phyloP scores from a whole-genome alignment of 2,329 filamentous ascomycete genomes.

The Alternaria sp. region DNA sequence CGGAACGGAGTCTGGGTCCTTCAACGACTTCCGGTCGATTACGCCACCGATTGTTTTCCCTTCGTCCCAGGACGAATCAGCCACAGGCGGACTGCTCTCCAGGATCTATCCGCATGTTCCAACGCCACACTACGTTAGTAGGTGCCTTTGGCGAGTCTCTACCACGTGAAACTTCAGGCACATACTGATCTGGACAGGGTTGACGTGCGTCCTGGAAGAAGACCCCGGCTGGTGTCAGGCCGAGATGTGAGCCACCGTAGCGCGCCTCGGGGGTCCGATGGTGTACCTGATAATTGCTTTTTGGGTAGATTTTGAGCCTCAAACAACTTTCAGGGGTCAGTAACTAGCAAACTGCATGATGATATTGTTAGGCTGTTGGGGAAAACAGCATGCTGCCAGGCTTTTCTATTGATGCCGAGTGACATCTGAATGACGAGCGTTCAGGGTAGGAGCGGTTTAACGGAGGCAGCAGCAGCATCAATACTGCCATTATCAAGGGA shows the following conservation, averaged over 20 bases:
- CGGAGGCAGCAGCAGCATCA: not conserved
- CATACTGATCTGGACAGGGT: not conserved
- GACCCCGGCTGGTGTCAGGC: not conserved
- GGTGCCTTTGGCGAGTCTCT: not conserved
- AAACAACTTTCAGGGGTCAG: not conserved
- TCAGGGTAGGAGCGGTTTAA: not conserved
- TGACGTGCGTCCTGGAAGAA: not conserved
- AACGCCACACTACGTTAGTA: not conserved
- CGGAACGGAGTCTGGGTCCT: not conserved
- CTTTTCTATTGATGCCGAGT: not conserved
- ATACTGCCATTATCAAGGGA: not conserved
- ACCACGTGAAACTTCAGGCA: not conserved
- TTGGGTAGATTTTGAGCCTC: not conserved
- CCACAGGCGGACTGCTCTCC: not conserved
- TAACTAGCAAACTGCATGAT: not conserved
- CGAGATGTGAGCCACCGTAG: not conserved
- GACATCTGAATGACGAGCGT: not conserved
- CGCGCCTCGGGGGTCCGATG: not conserved
- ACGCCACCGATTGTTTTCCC: not conserved
- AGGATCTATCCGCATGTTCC: not conserved
- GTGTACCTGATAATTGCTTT: not conserved
- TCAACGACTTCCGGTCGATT: not conserved
- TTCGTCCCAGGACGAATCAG: not conserved
- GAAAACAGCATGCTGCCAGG: not conserved
- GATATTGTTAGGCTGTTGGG: not conserved